These are phyloP conservation scores for Alopecurus myosuroides DNA, from an alignment of 176 grass and related monocot genomes.

Conservation along the genomic window DNA sequence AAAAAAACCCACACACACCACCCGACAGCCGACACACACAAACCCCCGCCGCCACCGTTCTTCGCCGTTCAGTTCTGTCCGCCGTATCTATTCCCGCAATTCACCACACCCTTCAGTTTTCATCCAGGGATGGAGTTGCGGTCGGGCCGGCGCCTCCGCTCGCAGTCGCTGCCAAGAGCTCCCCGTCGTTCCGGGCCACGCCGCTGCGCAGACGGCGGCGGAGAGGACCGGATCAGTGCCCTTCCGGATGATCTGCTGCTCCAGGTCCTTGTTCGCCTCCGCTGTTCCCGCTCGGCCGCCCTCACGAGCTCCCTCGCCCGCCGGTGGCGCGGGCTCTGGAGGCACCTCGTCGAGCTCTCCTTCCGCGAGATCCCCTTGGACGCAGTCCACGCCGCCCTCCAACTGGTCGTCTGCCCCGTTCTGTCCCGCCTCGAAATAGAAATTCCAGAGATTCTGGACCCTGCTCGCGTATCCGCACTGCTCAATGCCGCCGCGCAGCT, in stretches of 20 bases:
- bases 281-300: background rate
- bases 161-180: background rate
- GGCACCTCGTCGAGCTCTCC: background rate
- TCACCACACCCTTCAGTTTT: background rate
- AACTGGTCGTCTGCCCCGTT: background rate
- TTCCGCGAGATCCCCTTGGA: background rate
- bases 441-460: background rate
- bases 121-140: background rate
- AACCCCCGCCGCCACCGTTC: background rate
- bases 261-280: background rate
- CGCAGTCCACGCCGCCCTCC: background rate
- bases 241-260: background rate
- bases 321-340: background rate
- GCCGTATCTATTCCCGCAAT: background rate
- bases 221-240: background rate
- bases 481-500: background rate
- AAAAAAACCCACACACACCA: too few species aligned
- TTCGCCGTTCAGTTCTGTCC: background rate
- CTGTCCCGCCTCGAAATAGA: background rate
- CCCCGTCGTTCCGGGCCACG: background rate
- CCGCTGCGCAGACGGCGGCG: background rate
- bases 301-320: background rate
- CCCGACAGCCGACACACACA: too few species aligned
- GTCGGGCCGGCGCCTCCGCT: background rate
- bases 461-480: background rate